Base-by-base conservation (phyloP, 768 basidiomycete genomes). In the Tricholoma matsutake region DNA sequence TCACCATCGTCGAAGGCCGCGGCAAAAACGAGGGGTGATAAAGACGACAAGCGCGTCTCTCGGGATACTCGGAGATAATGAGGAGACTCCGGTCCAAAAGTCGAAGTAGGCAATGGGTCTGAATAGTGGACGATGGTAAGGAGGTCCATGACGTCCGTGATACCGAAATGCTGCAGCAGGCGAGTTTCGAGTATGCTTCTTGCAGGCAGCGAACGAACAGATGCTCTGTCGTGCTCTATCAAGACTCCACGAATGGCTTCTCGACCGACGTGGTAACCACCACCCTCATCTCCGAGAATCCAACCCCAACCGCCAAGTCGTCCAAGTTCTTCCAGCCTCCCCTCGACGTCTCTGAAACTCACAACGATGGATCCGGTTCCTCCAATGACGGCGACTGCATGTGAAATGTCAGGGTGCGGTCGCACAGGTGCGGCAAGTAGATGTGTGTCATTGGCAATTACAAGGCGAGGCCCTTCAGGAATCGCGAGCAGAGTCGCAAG, bases 201-300 rank as follows among this genome's bases (percentile, higher is more conserved):
- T 7, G 70, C 67, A 0, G 74, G 65, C 1, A 73, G 68, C 4
- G 57, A 62, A 2, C 71, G 72, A 6, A 81, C 75, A 3, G 83
- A 81, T 20, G 81, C 75, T 29, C 71, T 68, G 63, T 90, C 88
- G 34, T 80, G 76, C 56, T 85, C 83, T 6, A 76, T 63, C 53
- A 91, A 75, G 54, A 93, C 80, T 63, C 88, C 82, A 4, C 92
- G 86, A 20, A 93, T 69, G 0, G 91, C 81, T 68, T 91, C 89
- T 37, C 89, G 79, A 6, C 92, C 92, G 60, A 93, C 86, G 68
- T 88, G 82, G 67, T 83, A 94, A 10, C 92, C 92, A 20, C 90
- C 86, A 10, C 92, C 92, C 69, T 93, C 91, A 68, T 93, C 91
- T 6, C 91, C 90, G 10, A 92, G 77, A 18, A 92, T 85, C 89